Evolutionary conservation across 1,284 basidiomycete species (phyloP).

Genomic region (Hypsizygus ulmarius): DNA sequence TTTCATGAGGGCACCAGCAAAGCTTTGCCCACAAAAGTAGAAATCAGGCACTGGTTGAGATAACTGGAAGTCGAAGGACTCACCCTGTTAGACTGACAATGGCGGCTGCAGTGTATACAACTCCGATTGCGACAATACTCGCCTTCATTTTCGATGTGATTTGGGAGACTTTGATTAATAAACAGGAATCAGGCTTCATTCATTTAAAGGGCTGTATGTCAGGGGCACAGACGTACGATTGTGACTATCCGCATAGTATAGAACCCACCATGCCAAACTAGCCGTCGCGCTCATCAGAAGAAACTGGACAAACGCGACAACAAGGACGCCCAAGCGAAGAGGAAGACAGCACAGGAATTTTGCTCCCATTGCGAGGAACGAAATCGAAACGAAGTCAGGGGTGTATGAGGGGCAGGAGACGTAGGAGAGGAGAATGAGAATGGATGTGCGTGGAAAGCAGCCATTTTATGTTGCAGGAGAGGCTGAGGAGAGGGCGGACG

Average conservation of each 20-base stretch:
- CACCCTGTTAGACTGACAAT: slow-evolving; percentile 35
- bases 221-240: slow-evolving; percentile 16
- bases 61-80: slow-evolving; percentile 3
- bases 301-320: slow-evolving; percentile 37
- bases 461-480: too few species aligned
- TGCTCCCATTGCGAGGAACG: slow-evolving; percentile 27
- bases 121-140: slow-evolving; percentile 25
- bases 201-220: too few species aligned
- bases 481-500: too few species aligned
- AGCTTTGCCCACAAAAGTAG: slow-evolving; percentile 20
- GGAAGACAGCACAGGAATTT: slow-evolving; percentile 40
- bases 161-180: slow-evolving; percentile 6
- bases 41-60: not conserved
- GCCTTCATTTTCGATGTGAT: slow-evolving; percentile 20
- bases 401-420: not conserved
- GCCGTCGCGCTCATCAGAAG: slow-evolving; percentile 29
- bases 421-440: not conserved
- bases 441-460: too few species aligned
- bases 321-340: slow-evolving; percentile 36
- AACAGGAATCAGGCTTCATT: not conserved
- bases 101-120: slow-evolving; percentile 28
- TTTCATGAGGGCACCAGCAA: slow-evolving; percentile 35
- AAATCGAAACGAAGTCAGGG: not conserved
- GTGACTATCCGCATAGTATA: slow-evolving; percentile 23
- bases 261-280: slow-evolving; percentile 28